These are phyloP conservation scores for Ustilago cynodontis DNA, from an alignment of 1,284 basidiomycete species.

Conservation along the genomic window DNA sequence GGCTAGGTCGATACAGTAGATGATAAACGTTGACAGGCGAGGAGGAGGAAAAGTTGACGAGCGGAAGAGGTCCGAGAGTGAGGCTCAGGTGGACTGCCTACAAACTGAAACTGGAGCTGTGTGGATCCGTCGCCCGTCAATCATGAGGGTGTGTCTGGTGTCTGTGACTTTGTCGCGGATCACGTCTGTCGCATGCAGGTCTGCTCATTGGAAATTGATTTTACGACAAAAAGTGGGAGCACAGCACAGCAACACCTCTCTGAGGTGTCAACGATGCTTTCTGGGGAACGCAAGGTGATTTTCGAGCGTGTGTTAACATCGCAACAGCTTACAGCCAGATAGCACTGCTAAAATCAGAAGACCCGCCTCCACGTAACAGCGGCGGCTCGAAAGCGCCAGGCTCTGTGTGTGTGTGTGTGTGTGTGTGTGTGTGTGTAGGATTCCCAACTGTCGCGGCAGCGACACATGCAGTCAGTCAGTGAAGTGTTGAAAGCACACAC, in stretches of 20 bases:
- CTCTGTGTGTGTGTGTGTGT: neutral
- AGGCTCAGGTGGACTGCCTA: neutral
- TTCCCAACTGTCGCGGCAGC: neutral
- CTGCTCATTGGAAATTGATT: neutral
- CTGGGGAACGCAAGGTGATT: too few relatives aligned
- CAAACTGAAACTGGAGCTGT: neutral
- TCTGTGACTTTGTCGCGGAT: slow-evolving; percentile 4
- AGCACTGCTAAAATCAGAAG: neutral
- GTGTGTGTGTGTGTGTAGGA: neutral
- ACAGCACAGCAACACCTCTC: too few relatives aligned
- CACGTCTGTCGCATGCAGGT: slow-evolving; percentile 1
- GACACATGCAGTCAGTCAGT: neutral
- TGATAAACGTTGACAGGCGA: neutral
- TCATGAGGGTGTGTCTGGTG: too few relatives aligned
- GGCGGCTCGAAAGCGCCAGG: slow-evolving; percentile 2
- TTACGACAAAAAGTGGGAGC: neutral
- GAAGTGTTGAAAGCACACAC: neutral
- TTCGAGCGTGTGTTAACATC: too few relatives aligned
- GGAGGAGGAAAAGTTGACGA: neutral
- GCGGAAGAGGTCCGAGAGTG: neutral
- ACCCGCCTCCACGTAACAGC: neutral
- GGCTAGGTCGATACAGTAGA: too few relatives aligned
- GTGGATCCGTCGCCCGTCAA: neutral
- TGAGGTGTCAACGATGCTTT: neutral
- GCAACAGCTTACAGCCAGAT: neutral